Evolutionary conservation across 768 basidiomycete genomes (phyloP), one percentile per base, ranked within the genome.

Genomic region (Panaeolus cyanescens): DNA sequence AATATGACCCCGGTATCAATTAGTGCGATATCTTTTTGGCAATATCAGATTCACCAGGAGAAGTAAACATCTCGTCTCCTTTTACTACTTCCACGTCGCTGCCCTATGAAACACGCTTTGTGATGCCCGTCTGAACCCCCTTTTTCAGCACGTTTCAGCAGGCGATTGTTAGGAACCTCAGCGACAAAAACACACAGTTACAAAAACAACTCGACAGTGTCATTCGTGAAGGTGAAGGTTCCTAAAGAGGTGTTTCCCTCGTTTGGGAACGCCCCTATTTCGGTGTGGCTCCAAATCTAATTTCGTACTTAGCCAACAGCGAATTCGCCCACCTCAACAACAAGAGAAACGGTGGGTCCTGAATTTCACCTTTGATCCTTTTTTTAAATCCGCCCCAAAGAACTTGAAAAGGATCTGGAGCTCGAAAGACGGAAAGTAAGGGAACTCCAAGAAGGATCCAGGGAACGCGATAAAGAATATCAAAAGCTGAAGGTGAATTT

Each of bases 21-120:
- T 32, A 92, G 92, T 20, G 91, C 93, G 4, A 83, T 94, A 60
- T 91, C 92, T 3, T 95, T 95, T 72, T 95, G 93, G 93, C 91
- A 93, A 71, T 95, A 95, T 71, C 93, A 95, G 68, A 84, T 88
- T 55, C 90, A 92, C 64, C 93, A 95, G 74, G 93, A 95, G 77
- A 87, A 84, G 92, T 91, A 56, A 59, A 40, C 39, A 30, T 19
- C 50, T 50, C 45, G 12, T 28, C 45, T 50, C 30, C 30, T 50
- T n/a, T 55, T 60, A 30, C 30, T 28, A 15, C 53, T 58, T 45
- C 42, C 34, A 45, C 54, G 57, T 31, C 45, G 45, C 30, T 28
- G 45, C 22, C 25, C 40, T 22, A 22, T 28, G 22, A 50, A 50
- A 50, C 45, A 50, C 45, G 45, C 45, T 28, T 1, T 45, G 2